Base-by-base conservation (phyloP, 768 basidiomycete genomes). In the Cyathus striatus region DNA sequence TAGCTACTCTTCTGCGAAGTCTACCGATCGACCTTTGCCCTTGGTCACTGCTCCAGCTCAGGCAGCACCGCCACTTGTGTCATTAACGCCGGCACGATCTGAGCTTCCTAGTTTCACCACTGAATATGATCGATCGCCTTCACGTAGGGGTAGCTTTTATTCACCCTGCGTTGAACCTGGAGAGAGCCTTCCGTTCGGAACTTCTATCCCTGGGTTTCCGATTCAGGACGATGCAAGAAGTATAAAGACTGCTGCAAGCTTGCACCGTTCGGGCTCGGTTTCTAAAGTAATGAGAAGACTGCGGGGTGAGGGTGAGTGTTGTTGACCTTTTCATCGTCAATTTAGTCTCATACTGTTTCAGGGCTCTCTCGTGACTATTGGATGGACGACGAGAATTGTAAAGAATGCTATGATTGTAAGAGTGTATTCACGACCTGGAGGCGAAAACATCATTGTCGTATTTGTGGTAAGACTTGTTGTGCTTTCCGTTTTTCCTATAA, bases 361-460 rank as follows among this genome's bases (percentile, higher is more conserved):
- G 90, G 89, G n/a, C 58, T 95, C 16, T 90, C 90, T 18, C 81
- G 84, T 49, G 90, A 96, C 56, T 97, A 97, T 58, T 99, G 96
- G 96, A 97, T 98, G 93, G 90, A 92, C 47, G 94, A 97, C 56
- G 91, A 91, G 55, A 86, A 88, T 43, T 90, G 90, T 54, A 96
- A 87, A 58, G 92, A 96, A 55, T 95, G 93, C 56, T 95, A 91
- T 58, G 93, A 94, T 61, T 96, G 93, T 69, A 90, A 91, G 62
- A 90, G 88, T 50, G 73, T 88, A 38, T 99, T 99, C 65, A 90
- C 91, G 0, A 79, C 93, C 2, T 97, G 91, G 90, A 68, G 94
- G 41, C 70, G 96, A 49, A 96, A 94, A 61, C 96, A 99, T 55
- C 96, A 99, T 59, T 99, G 96, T 65, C 81, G 96, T 10, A 92